Percentiles rank a stretch among this genome's conserved stretches.
phyloP scores from a whole-genome alignment of 352 stramenopile species.

The Globisporangium paroecandrum region DNA sequence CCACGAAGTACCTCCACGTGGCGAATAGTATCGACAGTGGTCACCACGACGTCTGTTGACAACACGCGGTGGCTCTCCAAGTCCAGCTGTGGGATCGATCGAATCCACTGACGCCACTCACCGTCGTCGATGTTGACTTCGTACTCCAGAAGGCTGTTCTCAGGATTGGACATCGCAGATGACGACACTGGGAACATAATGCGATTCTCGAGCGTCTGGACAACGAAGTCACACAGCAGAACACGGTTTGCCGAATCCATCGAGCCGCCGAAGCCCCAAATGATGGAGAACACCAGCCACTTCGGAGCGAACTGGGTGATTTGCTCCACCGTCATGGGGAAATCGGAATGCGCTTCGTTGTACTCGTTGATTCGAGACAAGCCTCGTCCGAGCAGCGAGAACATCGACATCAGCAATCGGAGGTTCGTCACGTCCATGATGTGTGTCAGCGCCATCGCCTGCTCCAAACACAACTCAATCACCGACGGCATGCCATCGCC shows the following conservation, averaged over 20 bases:
- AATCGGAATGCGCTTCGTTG: constrained; percentile 98
- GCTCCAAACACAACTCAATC: constrained; percentile 91
- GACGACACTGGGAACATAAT: constrained; percentile 82
- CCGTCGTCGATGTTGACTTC: constrained; percentile 96
- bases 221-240: constrained; percentile 87
- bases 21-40: constrained; percentile 98
- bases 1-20: constrained; percentile 97
- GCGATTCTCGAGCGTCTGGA: constrained; percentile 87
- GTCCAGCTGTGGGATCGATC: constrained; percentile 96
- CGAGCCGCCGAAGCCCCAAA: constrained; percentile 99
- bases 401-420: constrained; percentile 95
- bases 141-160: constrained; percentile 93
- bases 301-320: constrained; percentile 95
- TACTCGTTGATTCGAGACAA: constrained; percentile 96
- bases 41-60: constrained; percentile 98
- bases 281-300: constrained; percentile 97
- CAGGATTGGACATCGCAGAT: constrained; percentile 33
- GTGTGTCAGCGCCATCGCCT: constrained; percentile 89
- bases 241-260: constrained; percentile 92
- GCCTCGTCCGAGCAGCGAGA: constrained; percentile 93
- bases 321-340: constrained; percentile 96
- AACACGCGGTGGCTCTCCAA: constrained; percentile 97
- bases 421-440: constrained; percentile 96
- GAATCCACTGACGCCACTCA: constrained; percentile 95
- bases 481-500: constrained; percentile 65